phyloP scores from a whole-genome alignment of 1,284 basidiomycete species.

The Melampsora americana region DNA sequence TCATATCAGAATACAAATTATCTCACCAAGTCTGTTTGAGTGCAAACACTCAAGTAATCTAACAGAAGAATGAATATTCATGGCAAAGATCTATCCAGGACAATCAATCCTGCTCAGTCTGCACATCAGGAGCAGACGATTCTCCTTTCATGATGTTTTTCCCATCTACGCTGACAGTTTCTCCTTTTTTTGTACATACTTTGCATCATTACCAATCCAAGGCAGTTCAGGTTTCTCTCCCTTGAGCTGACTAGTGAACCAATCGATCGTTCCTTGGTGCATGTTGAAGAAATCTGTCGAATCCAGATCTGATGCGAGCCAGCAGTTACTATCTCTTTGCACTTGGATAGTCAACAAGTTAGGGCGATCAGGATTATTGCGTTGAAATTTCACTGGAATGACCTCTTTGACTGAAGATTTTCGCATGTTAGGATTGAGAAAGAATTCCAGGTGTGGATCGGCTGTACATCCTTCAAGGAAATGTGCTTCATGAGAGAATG shows the following conservation, averaged over 20 bases:
- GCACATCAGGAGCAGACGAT: no score
- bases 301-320: background rate
- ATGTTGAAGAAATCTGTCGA: background rate
- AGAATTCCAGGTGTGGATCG: background rate
- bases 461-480: background rate
- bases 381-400: background rate
- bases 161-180: no score
- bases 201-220: no score
- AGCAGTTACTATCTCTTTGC: background rate
- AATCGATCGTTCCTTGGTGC: background rate
- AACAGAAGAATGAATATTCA: no score
- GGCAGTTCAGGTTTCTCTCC: no score
- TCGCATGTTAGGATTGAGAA: constrained; percentile 6
- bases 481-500: background rate
- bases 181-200: no score
- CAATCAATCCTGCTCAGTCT: no score
- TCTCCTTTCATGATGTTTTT: no score
- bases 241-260: background rate
- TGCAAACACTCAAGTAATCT: no score
- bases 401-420: constrained; percentile 6
- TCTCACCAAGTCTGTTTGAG: no score
- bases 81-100: no score
- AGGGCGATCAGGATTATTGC: background rate
- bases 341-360: background rate
- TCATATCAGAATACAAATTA: no score